phyloP scores from a whole-genome alignment of 2,329 filamentous ascomycete species.

The Penicillium sp. region DNA sequence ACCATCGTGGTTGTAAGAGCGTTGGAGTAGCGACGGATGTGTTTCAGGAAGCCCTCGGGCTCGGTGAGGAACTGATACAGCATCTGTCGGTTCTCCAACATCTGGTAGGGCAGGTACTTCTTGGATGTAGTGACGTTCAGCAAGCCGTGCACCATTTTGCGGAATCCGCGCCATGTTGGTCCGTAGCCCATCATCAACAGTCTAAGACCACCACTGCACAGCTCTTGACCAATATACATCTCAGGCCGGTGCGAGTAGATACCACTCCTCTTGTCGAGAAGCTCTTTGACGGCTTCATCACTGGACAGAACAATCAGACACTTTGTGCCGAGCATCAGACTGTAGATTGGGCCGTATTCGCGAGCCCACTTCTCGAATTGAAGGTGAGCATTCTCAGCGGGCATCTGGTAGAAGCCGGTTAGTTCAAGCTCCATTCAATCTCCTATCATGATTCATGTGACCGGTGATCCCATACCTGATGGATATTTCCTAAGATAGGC shows the following conservation, averaged over 20 bases:
- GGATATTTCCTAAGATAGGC: conserved; percentile 52
- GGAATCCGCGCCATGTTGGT: conserved; percentile 28
- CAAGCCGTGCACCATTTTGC: conserved; percentile 43
- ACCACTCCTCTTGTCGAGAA: conserved; percentile 50
- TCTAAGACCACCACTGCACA: conserved; percentile 29
- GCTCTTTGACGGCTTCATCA: conserved; percentile 48
- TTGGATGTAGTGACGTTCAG: conserved; percentile 48
- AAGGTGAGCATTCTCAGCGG: conserved; percentile 40
- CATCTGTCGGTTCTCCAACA: conserved; percentile 56
- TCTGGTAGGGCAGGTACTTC: conserved; percentile 54
- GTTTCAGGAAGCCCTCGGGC: conserved; percentile 29
- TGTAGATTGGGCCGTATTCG: conserved; percentile 53
- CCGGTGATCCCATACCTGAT: conserved; percentile 26
- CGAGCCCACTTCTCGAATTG: conserved; percentile 53
- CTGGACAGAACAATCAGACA: conserved; percentile 48
- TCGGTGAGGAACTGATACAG: conserved; percentile 44
- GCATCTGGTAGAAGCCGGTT: conserved; percentile 35
- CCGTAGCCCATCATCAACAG: conserved; percentile 35
- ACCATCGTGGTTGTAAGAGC: conserved; percentile 51
- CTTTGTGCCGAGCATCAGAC: conserved; percentile 50
- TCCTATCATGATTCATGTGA: too few species aligned
- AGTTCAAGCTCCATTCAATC: not conserved
- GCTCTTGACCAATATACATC: conserved; percentile 45
- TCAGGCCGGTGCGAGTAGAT: conserved; percentile 51
- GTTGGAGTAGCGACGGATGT: conserved; percentile 42